Conservation (phyloP, 192 early-diverging fungal species). For the Coemansia sp. region DNA sequence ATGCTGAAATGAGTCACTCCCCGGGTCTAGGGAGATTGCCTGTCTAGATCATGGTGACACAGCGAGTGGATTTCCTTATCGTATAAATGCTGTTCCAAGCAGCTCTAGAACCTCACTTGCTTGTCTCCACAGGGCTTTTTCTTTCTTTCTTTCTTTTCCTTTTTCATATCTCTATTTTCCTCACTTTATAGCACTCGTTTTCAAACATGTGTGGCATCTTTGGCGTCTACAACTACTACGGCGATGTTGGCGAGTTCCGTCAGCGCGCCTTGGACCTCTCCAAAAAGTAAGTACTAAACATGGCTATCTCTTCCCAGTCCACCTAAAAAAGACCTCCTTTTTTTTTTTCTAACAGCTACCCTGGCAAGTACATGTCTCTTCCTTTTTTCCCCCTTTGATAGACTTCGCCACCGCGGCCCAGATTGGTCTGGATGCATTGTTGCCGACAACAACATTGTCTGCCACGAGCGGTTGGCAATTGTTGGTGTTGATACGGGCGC, state of each 20-base stretch:
- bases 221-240: conserved; percentile 87
- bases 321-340: neutral
- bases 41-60: conserved; percentile 1
- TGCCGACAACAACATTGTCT: conserved; percentile 83
- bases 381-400: neutral
- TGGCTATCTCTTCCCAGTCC: neutral
- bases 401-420: conserved; percentile 97
- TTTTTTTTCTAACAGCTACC: neutral
- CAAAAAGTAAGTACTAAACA: conserved; percentile 47
- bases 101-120: neutral
- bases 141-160: neutral
- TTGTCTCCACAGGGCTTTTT: conserved; percentile 3
- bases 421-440: conserved; percentile 95
- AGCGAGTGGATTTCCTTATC: neutral
- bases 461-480: conserved; percentile 98
- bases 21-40: neutral
- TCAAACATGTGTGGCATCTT: conserved; percentile 96
- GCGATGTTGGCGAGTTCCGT: conserved; percentile 76
- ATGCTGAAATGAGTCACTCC: conserved; percentile 4
- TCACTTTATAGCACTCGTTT: neutral
- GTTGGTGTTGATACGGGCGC: conserved; percentile 97
- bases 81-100: neutral
- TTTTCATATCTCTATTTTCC: neutral
- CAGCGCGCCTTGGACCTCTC: conserved; percentile 84
- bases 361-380: neutral